A percentile compares a stretch with the other conserved stretches of the same genome.
phyloP scores from a whole-genome alignment of 345 rosid species.

The Excoecaria agallocha region DNA sequence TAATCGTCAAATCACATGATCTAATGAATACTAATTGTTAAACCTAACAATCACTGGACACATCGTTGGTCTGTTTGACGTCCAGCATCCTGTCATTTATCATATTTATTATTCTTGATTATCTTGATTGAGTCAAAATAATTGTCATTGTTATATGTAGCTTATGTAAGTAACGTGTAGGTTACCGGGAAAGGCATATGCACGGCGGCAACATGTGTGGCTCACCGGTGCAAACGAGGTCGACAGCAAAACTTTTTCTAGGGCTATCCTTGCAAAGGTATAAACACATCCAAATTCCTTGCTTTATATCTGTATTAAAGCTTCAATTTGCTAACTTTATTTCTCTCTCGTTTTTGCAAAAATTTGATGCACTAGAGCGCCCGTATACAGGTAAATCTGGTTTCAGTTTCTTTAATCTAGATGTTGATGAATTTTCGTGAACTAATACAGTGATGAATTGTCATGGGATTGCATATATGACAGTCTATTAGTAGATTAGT shows the following conservation, averaged over 20 bases:
- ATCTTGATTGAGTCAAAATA: too few species aligned
- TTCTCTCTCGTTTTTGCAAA: slow-evolving; percentile 7
- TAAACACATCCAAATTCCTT: not conserved
- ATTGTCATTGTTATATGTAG: too few species aligned
- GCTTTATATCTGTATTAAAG: not conserved
- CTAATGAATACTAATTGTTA: not conserved
- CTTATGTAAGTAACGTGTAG: slow-evolving; percentile 29
- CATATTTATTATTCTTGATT: too few species aligned
- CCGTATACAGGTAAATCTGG: slow-evolving; percentile 50
- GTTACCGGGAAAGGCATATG: slow-evolving; percentile 91
- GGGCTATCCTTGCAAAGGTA: slow-evolving; percentile 98
- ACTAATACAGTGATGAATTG: too few species aligned
- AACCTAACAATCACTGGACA: too few species aligned
- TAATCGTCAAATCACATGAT: not conserved
- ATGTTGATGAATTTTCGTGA: too few species aligned
- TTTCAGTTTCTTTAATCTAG: too few species aligned
- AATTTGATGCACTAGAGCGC: slow-evolving; percentile 47
- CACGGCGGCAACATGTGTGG: slow-evolving; percentile 80
- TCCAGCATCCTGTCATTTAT: too few species aligned
- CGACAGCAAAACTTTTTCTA: slow-evolving; percentile 84
- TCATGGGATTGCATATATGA: too few species aligned
- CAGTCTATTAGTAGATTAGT: too few species aligned
- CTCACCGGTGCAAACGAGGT: slow-evolving; percentile 77
- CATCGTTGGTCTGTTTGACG: not conserved
- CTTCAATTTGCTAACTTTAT: not conserved